Percentiles rank a stretch among this genome's conserved stretches.
These are phyloP conservation scores for Penicillium taxi DNA, from an alignment of 495 filamentous ascomycete species.

Conservation along the genomic window DNA sequence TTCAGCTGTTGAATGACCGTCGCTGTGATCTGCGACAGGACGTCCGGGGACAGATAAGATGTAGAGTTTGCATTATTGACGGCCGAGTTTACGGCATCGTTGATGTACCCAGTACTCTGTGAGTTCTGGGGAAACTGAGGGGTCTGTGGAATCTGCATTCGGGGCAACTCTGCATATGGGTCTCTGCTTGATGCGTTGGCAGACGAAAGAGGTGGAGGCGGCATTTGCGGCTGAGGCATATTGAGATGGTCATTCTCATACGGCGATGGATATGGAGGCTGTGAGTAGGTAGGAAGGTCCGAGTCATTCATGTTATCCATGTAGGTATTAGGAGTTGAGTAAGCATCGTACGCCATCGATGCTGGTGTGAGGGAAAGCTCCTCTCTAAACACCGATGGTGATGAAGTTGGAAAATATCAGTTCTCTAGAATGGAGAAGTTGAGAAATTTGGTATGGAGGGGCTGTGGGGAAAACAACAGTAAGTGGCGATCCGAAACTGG, in stretches of 20 bases:
- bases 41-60: slow-evolving; percentile 39
- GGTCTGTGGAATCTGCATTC: slow-evolving; percentile 2
- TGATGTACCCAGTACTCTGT: slow-evolving; percentile 22
- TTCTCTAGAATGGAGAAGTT: background rate
- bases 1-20: slow-evolving; percentile 48
- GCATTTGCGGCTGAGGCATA: slow-evolving; percentile 36
- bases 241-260: slow-evolving; percentile 28
- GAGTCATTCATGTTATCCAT: slow-evolving; percentile 22
- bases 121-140: slow-evolving; percentile 6
- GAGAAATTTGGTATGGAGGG: slow-evolving; percentile 12
- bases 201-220: slow-evolving; percentile 20
- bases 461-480: slow-evolving; percentile 4
- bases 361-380: background rate
- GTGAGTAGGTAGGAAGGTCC: slow-evolving; percentile 16
- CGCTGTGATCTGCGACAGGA: slow-evolving; percentile 45
- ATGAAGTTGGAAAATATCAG: background rate
- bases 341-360: slow-evolving; percentile 38
- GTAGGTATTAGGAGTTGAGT: slow-evolving; percentile 17
- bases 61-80: slow-evolving; percentile 29
- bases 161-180: slow-evolving; percentile 11
- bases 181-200: slow-evolving; percentile 15
- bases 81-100: slow-evolving; percentile 43
- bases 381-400: background rate
- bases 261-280: slow-evolving; percentile 31
- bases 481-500: slow-evolving; percentile 17